A percentile compares a stretch with the other conserved stretches of the same genome.
These are phyloP conservation scores for Babesia caballi DNA, from an alignment of 169 alveolate genomes.

Conservation along the genomic window DNA sequence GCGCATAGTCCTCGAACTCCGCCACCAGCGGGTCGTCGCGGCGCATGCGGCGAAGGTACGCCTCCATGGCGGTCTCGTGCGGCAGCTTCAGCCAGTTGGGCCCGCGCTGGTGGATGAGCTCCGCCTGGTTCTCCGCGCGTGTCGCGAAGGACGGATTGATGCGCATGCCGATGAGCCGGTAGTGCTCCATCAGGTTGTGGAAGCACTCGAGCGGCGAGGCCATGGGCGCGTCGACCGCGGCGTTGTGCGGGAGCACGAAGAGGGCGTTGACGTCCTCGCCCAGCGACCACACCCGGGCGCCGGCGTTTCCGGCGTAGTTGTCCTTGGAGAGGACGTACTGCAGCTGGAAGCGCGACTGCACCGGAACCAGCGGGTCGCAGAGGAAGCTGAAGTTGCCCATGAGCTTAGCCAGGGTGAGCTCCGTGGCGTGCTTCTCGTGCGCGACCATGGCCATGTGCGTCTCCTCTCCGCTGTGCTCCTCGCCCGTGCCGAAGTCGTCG, in stretches of 20 bases:
- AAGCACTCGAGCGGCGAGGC: constrained; percentile 54
- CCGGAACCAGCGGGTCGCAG: constrained; percentile 71
- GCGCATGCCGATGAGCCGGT: constrained; percentile 26
- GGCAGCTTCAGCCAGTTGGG: constrained; percentile 61
- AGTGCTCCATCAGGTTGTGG: constrained; percentile 51
- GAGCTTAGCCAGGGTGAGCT: constrained; percentile 62
- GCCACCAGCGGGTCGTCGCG: constrained; percentile 54
- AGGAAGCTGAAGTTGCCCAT: constrained; percentile 69
- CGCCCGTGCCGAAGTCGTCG: constrained; percentile 69
- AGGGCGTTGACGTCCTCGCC: constrained; percentile 59
- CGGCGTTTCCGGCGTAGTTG: constrained; percentile 24
- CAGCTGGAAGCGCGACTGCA: constrained; percentile 56
- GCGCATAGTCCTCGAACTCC: constrained; percentile 38
- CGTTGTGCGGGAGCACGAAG: constrained; percentile 51
- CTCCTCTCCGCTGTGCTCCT: constrained; percentile 73
- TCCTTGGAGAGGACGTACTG: constrained; percentile 49
- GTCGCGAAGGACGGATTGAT: constrained; percentile 58
- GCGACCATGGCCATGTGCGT: constrained; percentile 53
- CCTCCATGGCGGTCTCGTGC: constrained; percentile 42
- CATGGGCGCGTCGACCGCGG: constrained; percentile 21
- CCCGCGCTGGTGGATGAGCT: constrained; percentile 61
- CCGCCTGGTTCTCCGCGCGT: constrained; percentile 25
- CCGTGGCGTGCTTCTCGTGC: constrained; percentile 64
- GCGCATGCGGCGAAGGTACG: constrained; percentile 57
- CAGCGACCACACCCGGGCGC: constrained; percentile 26